Conservation (phyloP, 2,329 filamentous ascomycete species). For the Neoascochyta sp. region DNA sequence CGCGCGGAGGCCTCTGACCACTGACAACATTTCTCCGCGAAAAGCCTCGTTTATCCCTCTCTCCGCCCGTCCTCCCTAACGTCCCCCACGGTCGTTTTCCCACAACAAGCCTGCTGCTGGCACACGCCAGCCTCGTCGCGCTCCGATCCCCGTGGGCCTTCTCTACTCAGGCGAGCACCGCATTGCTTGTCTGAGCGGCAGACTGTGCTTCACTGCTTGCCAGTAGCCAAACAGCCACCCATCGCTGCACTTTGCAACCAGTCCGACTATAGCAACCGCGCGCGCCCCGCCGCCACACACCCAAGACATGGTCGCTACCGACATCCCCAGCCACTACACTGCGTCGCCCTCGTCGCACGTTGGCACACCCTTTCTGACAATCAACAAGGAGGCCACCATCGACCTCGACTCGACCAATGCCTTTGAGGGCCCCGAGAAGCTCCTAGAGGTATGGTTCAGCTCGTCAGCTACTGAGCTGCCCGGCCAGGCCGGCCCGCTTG, state of each 20-base stretch:
- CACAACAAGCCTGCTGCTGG: slow-evolving; percentile 64
- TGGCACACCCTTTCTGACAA: slow-evolving; percentile 85
- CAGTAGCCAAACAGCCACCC: slow-evolving; percentile 15
- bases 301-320: slow-evolving; percentile 77
- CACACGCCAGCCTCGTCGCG: slow-evolving; percentile 72
- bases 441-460: slow-evolving; percentile 97
- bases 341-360: slow-evolving; percentile 72
- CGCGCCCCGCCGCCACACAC: slow-evolving; percentile 21
- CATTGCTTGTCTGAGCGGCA: slow-evolving; percentile 96
- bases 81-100: slow-evolving; percentile 62
- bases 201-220: slow-evolving; percentile 78
- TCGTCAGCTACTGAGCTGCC: slow-evolving; percentile 72
- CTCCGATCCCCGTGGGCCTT: slow-evolving; percentile 74
- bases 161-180: slow-evolving; percentile 90
- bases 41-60: slow-evolving; percentile 79
- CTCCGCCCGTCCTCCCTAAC: slow-evolving; percentile 89
- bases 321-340: slow-evolving; percentile 76
- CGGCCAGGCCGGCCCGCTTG: slow-evolving; percentile 64
- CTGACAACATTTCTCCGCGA: slow-evolving; percentile 83
- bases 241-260: slow-evolving; percentile 9
- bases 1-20: slow-evolving; percentile 57
- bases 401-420: slow-evolving; percentile 94
- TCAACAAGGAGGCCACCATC: slow-evolving; percentile 90
- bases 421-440: slow-evolving; percentile 97
- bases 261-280: slow-evolving; percentile 6